Conservation (phyloP, 352 stramenopile genomes). For the Pseudoperonospora humuli region DNA sequence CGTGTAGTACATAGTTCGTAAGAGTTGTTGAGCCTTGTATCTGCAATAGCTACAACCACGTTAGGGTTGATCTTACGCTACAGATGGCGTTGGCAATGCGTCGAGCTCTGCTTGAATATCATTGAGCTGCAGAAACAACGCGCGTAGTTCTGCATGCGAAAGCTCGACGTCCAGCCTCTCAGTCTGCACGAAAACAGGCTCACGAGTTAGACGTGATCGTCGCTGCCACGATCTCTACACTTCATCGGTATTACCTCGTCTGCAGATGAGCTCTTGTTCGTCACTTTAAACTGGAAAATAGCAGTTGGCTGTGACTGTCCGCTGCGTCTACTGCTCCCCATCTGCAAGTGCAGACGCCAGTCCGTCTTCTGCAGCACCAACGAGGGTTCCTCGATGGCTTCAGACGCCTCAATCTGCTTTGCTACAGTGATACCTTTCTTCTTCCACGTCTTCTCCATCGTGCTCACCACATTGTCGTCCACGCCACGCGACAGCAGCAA, state of each 20-base stretch:
- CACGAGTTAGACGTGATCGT: not conserved
- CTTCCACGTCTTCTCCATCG: slow-evolving; percentile 48
- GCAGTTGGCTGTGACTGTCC: slow-evolving; percentile 33
- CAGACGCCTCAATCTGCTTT: slow-evolving; percentile 5
- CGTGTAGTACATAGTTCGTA: too few relatives aligned
- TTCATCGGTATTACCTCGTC: slow-evolving; percentile 7
- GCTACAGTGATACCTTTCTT: slow-evolving; percentile 36
- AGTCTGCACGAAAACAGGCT: slow-evolving; percentile 14
- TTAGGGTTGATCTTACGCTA: slow-evolving; percentile 7
- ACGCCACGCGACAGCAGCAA: slow-evolving; percentile 22
- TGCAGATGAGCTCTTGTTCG: slow-evolving; percentile 4
- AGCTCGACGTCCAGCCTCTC: slow-evolving; percentile 52
- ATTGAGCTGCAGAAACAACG: slow-evolving; percentile 59
- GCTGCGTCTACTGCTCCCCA: slow-evolving; percentile 34
- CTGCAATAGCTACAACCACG: not conserved
- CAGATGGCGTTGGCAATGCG: slow-evolving; percentile 1
- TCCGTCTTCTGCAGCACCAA: slow-evolving; percentile 29
- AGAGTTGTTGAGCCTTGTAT: too few relatives aligned
- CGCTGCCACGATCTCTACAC: not conserved
- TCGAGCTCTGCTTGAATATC: slow-evolving; percentile 47
- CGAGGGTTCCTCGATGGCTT: slow-evolving; percentile 5
- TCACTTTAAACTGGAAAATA: slow-evolving; percentile 49
- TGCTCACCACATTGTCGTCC: slow-evolving; percentile 17
- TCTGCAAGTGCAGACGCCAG: slow-evolving; percentile 50
- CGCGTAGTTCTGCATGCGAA: slow-evolving; percentile 42